Evolutionary conservation across 371 early-diverging fungal species (phyloP).

Genomic region (Mucor mucedo): DNA sequence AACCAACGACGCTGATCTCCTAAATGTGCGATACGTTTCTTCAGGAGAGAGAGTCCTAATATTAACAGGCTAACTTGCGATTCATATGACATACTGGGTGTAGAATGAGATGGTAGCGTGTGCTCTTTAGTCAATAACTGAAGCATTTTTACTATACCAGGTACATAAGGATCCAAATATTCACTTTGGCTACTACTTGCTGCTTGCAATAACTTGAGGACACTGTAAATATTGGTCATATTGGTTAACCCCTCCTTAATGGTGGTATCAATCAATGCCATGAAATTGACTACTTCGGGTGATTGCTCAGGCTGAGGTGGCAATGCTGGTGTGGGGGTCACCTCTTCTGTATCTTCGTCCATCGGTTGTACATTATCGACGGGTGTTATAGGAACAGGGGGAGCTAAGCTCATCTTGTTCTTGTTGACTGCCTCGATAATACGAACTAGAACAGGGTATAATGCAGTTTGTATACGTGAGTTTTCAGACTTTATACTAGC

Average conservation of each 20-base stretch:
- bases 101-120: constrained; percentile 40
- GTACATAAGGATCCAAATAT: constrained; percentile 71
- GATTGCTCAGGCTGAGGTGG: constrained; percentile 29
- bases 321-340: background rate
- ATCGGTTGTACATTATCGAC: background rate
- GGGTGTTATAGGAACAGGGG: background rate
- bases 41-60: constrained; percentile 76
- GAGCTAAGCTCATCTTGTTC: constrained; percentile 4
- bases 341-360: constrained; percentile 4
- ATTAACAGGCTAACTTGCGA: constrained; percentile 68
- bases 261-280: constrained; percentile 62
- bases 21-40: constrained; percentile 76
- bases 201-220: constrained; percentile 76
- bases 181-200: constrained; percentile 71
- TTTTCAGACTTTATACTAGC: constrained; percentile 72
- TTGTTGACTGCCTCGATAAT: constrained; percentile 63
- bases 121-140: constrained; percentile 86
- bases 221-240: constrained; percentile 71
- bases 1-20: constrained; percentile 91
- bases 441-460: constrained; percentile 71
- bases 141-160: constrained; percentile 82
- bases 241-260: constrained; percentile 72
- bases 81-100: constrained; percentile 42
- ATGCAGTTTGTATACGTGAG: constrained; percentile 60
- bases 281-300: constrained; percentile 63